Percentiles rank a stretch among this genome's conserved stretches.
Evolutionary conservation across 2,329 filamentous ascomycete genomes (phyloP).

Genomic region (Curvularia lunata): DNA sequence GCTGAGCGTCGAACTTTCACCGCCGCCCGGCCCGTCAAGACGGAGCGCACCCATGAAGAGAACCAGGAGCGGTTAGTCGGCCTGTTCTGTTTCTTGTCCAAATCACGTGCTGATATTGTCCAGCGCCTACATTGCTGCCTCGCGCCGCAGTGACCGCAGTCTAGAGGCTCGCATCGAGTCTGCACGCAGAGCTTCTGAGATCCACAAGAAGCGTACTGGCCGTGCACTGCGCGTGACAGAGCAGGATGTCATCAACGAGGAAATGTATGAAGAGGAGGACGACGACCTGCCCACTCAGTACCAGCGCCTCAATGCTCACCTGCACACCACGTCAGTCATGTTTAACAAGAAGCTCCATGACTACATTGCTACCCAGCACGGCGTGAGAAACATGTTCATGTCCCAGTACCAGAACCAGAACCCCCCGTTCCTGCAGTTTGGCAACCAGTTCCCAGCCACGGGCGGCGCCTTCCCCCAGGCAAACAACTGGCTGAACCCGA

Average conservation of each 20-base stretch:
- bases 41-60: conserved; percentile 77
- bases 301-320: conserved; percentile 66
- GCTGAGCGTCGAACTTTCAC: conserved; percentile 45
- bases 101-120: conserved; percentile 20
- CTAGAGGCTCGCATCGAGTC: conserved; percentile 89
- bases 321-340: conserved; percentile 65
- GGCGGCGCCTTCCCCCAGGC: conserved; percentile 23
- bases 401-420: conserved; percentile 34
- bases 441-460: conserved; percentile 32
- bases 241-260: conserved; percentile 85
- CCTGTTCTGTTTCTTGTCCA: neutral
- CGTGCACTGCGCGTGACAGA: conserved; percentile 81
- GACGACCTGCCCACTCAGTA: conserved; percentile 76
- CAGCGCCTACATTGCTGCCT: conserved; percentile 91
- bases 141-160: conserved; percentile 82
- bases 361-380: conserved; percentile 64
- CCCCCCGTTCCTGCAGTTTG: conserved; percentile 23
- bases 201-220: conserved; percentile 87
- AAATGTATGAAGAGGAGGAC: conserved; percentile 96
- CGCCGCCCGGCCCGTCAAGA: conserved; percentile 60
- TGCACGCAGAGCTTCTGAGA: conserved; percentile 83
- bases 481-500: conserved; percentile 39
- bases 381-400: conserved; percentile 57
- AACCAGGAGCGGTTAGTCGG: conserved; percentile 71
- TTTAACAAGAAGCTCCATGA: conserved; percentile 68